Percentiles rank a stretch among this genome's conserved stretches.
Conservation (phyloP, 352 stramenopile genomes). For the Globisporangium irregulare region DNA sequence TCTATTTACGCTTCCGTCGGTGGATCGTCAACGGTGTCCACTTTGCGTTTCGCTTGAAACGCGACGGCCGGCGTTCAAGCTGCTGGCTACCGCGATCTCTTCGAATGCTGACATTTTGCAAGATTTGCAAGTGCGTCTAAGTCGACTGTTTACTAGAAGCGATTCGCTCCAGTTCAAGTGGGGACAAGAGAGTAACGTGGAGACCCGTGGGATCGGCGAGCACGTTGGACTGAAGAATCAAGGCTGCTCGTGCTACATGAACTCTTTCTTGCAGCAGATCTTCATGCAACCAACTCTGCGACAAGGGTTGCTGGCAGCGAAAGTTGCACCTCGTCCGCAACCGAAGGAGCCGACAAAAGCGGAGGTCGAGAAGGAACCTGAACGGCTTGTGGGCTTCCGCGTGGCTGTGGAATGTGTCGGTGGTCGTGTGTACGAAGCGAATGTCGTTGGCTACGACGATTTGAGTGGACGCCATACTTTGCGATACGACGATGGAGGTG, state of each 20-base stretch:
- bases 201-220: constrained; percentile 76
- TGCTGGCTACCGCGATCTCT: constrained; percentile 77
- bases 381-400: constrained; percentile 67
- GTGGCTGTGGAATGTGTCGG: constrained; percentile 94
- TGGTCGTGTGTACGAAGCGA: constrained; percentile 91
- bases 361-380: constrained; percentile 84
- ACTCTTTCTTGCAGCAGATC: constrained; percentile 98
- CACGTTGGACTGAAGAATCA: constrained; percentile 97
- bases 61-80: constrained; percentile 72
- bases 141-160: constrained; percentile 56
- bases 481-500: constrained; percentile 87
- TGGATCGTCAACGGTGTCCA: constrained; percentile 57
- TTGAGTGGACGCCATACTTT: constrained; percentile 72
- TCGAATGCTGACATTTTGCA: constrained; percentile 61
- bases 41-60: constrained; percentile 79
- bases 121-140: constrained; percentile 53
- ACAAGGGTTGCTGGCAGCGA: constrained; percentile 71
- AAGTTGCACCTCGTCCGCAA: constrained; percentile 52
- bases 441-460: constrained; percentile 88
- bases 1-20: constrained; percentile 75
- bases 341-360: constrained; percentile 79
- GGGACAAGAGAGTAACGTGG: constrained; percentile 82
- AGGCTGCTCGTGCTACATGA: constrained; percentile 99
- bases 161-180: constrained; percentile 68
- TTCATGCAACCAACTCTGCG: constrained; percentile 89